These are phyloP conservation scores for Athelia sp. DNA, from an alignment of 1,284 basidiomycete species.

Conservation along the genomic window DNA sequence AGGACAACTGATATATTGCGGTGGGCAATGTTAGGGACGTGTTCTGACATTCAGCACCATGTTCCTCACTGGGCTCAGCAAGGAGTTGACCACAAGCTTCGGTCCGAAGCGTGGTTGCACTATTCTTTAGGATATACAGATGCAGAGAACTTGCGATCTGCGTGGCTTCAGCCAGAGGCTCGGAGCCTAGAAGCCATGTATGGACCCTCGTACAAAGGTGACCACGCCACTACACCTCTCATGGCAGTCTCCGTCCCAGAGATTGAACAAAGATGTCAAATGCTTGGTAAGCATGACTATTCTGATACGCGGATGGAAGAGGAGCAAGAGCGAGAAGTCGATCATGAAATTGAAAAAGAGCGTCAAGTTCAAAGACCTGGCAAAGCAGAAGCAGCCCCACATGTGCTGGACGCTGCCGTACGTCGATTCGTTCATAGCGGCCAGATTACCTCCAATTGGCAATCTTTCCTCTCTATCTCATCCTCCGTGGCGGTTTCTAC, in stretches of 20 bases:
- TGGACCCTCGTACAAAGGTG: slow-evolving; percentile 7
- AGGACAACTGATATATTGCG: slow-evolving; percentile 31
- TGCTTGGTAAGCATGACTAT: slow-evolving; percentile 21
- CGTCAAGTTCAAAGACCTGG: slow-evolving; percentile 30
- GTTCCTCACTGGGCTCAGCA: slow-evolving; percentile 43
- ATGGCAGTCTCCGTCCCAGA: slow-evolving; percentile 10
- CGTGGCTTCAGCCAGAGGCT: slow-evolving; percentile 37
- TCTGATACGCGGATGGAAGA: slow-evolving; percentile 27
- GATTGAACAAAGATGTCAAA: slow-evolving; percentile 20
- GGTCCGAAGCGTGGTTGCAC: slow-evolving; percentile 26
- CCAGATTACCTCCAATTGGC: slow-evolving; percentile 3
- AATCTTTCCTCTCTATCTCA: background rate
- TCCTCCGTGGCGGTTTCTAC: background rate
- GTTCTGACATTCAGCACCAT: slow-evolving; percentile 33
- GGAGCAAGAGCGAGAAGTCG: slow-evolving; percentile 47
- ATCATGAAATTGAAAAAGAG: slow-evolving; percentile 38
- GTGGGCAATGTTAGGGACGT: slow-evolving; percentile 44
- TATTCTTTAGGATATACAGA: background rate
- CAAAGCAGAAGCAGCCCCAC: slow-evolving; percentile 16
- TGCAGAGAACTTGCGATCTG: slow-evolving; percentile 12
- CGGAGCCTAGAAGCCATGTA: slow-evolving; percentile 35
- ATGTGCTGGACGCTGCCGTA: slow-evolving; percentile 21
- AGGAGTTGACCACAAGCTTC: slow-evolving; percentile 34
- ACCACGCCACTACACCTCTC: background rate
- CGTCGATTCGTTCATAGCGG: slow-evolving; percentile 23